Percentiles rank a stretch among this genome's conserved stretches.
These are phyloP conservation scores for Leucogyrophana mollusca DNA, from an alignment of 768 basidiomycete genomes.

Conservation along the genomic window DNA sequence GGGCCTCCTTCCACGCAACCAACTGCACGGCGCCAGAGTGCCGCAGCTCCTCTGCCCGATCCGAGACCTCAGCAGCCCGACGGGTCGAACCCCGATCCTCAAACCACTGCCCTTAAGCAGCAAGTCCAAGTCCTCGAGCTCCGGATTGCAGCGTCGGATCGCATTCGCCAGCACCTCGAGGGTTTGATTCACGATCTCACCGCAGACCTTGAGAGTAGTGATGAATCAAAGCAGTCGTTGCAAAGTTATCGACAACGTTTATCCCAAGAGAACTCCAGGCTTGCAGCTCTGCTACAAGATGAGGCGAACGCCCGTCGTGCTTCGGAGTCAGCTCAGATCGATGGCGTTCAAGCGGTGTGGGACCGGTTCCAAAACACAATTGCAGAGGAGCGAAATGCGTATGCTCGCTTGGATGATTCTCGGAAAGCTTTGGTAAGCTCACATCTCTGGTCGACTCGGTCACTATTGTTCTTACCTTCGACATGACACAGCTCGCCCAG, in stretches of 20 bases:
- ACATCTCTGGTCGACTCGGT: neutral
- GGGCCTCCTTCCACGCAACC: neutral
- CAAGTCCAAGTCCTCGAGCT: slow-evolving; percentile 69
- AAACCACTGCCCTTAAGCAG: slow-evolving; percentile 52
- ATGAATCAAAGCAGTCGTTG: slow-evolving; percentile 64
- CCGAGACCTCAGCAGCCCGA: slow-evolving; percentile 32
- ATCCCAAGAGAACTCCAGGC: slow-evolving; percentile 53
- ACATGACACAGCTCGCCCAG: slow-evolving; percentile 51
- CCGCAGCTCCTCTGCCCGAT: slow-evolving; percentile 26
- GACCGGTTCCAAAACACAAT: slow-evolving; percentile 61
- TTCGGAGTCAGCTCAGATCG: slow-evolving; percentile 61
- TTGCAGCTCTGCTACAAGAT: slow-evolving; percentile 56
- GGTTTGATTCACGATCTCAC: slow-evolving; percentile 57
- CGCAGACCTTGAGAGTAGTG: slow-evolving; percentile 58
- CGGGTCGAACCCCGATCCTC: slow-evolving; percentile 40
- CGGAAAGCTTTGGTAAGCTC: slow-evolving; percentile 61
- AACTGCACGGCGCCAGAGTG: slow-evolving; percentile 48
- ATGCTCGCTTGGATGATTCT: slow-evolving; percentile 65
- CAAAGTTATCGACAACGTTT: slow-evolving; percentile 56
- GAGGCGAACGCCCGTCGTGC: slow-evolving; percentile 62
- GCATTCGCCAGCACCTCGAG: slow-evolving; percentile 65
- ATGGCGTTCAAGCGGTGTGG: slow-evolving; percentile 67
- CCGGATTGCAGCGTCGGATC: slow-evolving; percentile 65
- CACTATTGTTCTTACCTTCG: neutral
- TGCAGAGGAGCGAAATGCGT: slow-evolving; percentile 58